Base-by-base conservation (phyloP, 192 early-diverging fungal species). In the Thamnidium elegans region DNA sequence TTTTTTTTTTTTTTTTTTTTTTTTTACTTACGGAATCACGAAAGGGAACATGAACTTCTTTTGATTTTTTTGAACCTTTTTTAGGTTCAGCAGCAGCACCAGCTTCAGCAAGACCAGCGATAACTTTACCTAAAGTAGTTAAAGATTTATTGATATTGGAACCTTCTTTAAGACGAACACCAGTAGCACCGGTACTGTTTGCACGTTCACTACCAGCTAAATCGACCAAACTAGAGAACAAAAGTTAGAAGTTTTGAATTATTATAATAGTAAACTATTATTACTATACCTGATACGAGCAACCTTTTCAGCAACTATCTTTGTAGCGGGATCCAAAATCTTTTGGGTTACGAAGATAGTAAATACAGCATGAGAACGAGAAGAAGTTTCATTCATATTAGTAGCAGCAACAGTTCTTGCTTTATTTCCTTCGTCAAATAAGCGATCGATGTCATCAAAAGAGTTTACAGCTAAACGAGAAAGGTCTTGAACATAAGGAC, bases 141-240 rank as follows among this genome's bases (percentile, higher is more conserved):
- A 98, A 71, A 17, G 91, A 93, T 73, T 92, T 92, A 78, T 98
- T 98, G 81, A 98, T 98, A 55, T 93, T 94, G 6, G 91, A 90
- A n/a, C 94, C 95, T 75, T 98, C 95, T 62, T 90, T 92, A 6
- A 96, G 73, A 8, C 94, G 84, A 45, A 71, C 66, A 3, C 95
- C 95, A 3, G 91, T 89, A 0, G 92, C 91, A 62, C 89, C 89
- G 3, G 95, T 94, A 31, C 88, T 71, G 63, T 90, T 87, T 3
- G 94, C 92, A n/a, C 95, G 86, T 72, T 98, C 95, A 77, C 89
- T 91, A 62, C 95, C 95, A 9, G 95, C 95, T 50, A 97, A 77
- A 82, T 97, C 95, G 0, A 97, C 93, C 45, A 97, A 67, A 69
- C 89, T n/a, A n/a, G n/a, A n/a, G n/a, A n/a, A n/a, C n/a, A n/a